Conservation (phyloP, 2,329 filamentous ascomycete genomes). For the Lasiodiplodia gonubiensis region DNA sequence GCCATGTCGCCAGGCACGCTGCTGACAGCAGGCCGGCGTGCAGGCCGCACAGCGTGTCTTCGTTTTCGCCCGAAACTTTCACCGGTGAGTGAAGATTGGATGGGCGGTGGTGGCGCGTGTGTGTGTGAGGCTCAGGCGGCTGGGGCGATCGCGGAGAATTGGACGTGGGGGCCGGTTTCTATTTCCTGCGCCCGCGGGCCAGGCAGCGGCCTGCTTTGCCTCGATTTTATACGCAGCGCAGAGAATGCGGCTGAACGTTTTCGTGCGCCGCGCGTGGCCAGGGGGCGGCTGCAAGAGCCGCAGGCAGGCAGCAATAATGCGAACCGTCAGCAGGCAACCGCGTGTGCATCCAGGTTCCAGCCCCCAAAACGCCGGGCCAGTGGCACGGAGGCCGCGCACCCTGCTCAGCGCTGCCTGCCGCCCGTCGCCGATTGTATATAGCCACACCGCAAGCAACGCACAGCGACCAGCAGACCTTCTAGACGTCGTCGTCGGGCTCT, state of each 20-base stretch:
- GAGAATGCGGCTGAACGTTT: slow-evolving; percentile 19
- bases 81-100: slow-evolving; percentile 8
- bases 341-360: background rate
- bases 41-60: background rate
- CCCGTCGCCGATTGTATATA: background rate
- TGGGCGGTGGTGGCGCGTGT: background rate
- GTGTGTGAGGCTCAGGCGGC: slow-evolving; percentile 6
- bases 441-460: background rate
- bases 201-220: background rate
- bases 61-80: background rate
- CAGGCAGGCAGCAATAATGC: slow-evolving; percentile 26
- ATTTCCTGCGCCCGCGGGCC: background rate
- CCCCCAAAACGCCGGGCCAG: background rate
- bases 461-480: slow-evolving; percentile 1
- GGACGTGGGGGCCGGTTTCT: background rate
- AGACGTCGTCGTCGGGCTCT: background rate
- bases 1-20: slow-evolving; percentile 17
- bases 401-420: background rate
- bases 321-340: slow-evolving; percentile 26
- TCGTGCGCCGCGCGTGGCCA: background rate
- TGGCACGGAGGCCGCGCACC: background rate
- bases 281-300: slow-evolving; percentile 8
- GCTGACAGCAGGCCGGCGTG: background rate
- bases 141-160: slow-evolving; percentile 1
- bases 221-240: background rate